Evolutionary conservation across 805 yeast genomes (phyloP), one percentile per base, ranked within the genome.

Genomic region (Candida suzukii): DNA sequence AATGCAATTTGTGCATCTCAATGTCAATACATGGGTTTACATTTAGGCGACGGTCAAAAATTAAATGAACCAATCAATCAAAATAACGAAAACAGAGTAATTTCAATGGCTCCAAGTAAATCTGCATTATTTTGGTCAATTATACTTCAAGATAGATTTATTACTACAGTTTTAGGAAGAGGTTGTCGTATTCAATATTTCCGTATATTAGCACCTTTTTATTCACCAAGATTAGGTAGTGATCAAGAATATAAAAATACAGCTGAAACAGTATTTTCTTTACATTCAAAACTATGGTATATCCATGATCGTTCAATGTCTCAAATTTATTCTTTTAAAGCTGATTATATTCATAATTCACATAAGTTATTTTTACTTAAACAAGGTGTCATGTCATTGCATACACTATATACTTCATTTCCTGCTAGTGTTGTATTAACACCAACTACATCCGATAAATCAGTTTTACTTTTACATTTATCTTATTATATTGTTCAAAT

Each of bases 261-360:
- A 7, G 42, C 53, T 17, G 63, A 57, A 38, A 36, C 51, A 16
- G 46, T 51, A 12, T 59, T 60, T 45, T 46, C 62, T 2, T 43
- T 47, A n/a, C 63, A 60, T 34, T 50, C 64, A 2, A 48, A 50
- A 25, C 35, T 61, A 26, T 61, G 66, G 66, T 60, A 54, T 38
- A 46, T 57, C 17, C 57, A 57, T 46, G 67, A 61, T 41, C 41
- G 58, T 24, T 51, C 49, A 17, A 48, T 60, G 27, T 52, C 59
- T 12, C 66, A 61, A 40, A 61, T 61, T 6, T 61, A 61, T 42
- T 61, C 67, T 1, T 58, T 54, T 43, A 58, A 57, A 37, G 63
- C 66, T 2, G 61, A 53, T 27, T 54, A 53, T 37, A 41, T 61
- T 28, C 67, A 61, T 42, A 49, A 47, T 20, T 61, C 67, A 1